Evolutionary conservation across 2,329 filamentous ascomycete species (phyloP).

Genomic region (Apiospora pterosperma): DNA sequence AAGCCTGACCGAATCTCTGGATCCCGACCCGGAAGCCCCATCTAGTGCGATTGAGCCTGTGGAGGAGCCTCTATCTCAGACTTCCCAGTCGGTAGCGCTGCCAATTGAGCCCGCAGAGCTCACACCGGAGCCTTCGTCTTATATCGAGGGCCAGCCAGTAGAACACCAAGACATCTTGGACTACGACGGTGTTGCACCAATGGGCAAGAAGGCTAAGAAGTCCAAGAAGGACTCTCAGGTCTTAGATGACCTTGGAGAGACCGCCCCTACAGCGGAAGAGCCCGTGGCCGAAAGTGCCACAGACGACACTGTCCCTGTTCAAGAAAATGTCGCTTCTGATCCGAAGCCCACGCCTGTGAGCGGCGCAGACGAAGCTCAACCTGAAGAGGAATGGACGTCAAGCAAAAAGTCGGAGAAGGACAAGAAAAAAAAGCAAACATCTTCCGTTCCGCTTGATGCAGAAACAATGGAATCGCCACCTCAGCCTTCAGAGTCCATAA

Average conservation of each 20-base stretch:
- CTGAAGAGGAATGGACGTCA: neutral
- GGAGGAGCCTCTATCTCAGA: conserved; percentile 11
- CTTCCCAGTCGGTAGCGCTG: neutral
- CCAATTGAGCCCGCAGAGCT: neutral
- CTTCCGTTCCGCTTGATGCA: neutral
- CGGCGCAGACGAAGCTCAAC: neutral
- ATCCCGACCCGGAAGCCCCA: conserved; percentile 7
- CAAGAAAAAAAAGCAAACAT: neutral
- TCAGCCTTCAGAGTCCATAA: neutral
- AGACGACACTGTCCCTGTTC: neutral
- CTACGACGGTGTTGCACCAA: neutral
- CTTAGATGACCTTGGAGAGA: neutral
- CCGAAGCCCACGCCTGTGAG: neutral
- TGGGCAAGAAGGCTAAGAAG: conserved; percentile 20
- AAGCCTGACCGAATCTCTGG: conserved; percentile 12
- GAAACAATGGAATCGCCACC: neutral
- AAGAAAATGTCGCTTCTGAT: neutral
- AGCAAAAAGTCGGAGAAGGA: neutral
- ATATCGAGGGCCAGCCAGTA: neutral
- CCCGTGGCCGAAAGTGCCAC: neutral
- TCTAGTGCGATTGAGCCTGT: conserved; percentile 4
- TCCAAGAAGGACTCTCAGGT: conserved; percentile 9
- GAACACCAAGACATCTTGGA: neutral
- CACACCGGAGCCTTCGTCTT: neutral
- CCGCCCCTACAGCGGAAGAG: neutral